Evolutionary conservation across 306 rosid genomes (phyloP), one percentile per base, ranked within the genome.

Genomic region (Cucumis sativus): DNA sequence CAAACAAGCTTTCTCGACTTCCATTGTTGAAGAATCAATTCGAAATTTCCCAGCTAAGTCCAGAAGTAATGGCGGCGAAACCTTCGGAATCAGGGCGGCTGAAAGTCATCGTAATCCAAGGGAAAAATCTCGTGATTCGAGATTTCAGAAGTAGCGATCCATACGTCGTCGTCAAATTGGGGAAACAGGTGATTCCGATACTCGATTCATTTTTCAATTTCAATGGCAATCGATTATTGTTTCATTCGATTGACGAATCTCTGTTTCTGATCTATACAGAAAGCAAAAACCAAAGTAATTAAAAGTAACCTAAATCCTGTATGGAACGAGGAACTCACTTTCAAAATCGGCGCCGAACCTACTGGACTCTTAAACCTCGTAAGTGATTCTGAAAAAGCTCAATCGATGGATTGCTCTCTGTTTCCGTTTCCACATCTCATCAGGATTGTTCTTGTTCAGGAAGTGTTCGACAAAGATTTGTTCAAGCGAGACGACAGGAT

Each of bases 101-200:
- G 33, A 68, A 68, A 68, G 57, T 68, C 13, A n/a, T 41, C 56
- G 6, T 68, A 10, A 7, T 68, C 30, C 75, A 43, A 68, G 75
- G 75, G 57, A 68, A 21, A 20, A 74, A 84, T 76, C 85, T 94
- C 77, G 98, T 85, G 55, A 89, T 94, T 81, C 87, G 98, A 30
- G 98, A 94, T 86, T 92, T 94, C 89, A 92, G 80, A 89, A 91
- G 83, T 61, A 94, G 98, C 79, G 98, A 94, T 89, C 98, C 98
- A 47, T 94, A 94, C 84, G 98, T 94, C 79, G 89, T 94, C 76
- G 93, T 91, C 86, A 94, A 92, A 86, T 74, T 92, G 74, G 96
- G 93, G 75, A 87, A 86, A 78, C 98, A 92, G 97, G 98, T 68
- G 56, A 68, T 11, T 68, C 1, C 6, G 13, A 39, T 66, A 18